Evolutionary conservation across 2,329 filamentous ascomycete genomes (phyloP).

Genomic region (Colletotrichum sp.): DNA sequence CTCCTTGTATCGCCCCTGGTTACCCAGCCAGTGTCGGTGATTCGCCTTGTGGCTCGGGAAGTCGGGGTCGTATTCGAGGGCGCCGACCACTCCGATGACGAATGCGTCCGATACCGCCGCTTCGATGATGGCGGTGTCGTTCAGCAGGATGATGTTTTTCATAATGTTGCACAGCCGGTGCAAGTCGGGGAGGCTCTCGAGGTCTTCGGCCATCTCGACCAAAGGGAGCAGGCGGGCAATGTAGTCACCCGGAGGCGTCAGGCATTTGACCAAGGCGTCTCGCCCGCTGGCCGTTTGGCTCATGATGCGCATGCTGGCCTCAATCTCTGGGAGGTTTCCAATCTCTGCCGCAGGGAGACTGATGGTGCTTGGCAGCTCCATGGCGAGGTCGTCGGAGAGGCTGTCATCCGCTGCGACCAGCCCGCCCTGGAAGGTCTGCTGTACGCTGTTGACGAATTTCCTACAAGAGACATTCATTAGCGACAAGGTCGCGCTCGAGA

Average conservation of each 20-base stretch:
- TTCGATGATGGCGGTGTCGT: conserved; percentile 95
- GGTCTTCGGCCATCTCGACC: conserved; percentile 87
- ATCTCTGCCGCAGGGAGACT: conserved; percentile 80
- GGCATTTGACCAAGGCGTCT: conserved; percentile 85
- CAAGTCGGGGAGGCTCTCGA: conserved; percentile 85
- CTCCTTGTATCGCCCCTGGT: conserved; percentile 92
- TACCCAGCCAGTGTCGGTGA: conserved; percentile 89
- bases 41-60: conserved; percentile 98
- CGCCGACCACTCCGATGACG: conserved; percentile 90
- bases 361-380: conserved; percentile 75
- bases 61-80: conserved; percentile 96
- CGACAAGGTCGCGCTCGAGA: neutral
- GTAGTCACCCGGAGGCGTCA: conserved; percentile 80
- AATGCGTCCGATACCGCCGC: conserved; percentile 89
- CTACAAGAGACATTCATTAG: conserved; percentile 46
- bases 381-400: conserved; percentile 82
- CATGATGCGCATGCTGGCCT: conserved; percentile 80
- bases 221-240: conserved; percentile 85
- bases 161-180: conserved; percentile 97
- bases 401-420: conserved; percentile 77
- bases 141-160: conserved; percentile 93
- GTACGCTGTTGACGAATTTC: conserved; percentile 89
- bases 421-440: conserved; percentile 71
- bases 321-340: conserved; percentile 83
- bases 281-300: conserved; percentile 77